Conservation (phyloP, 768 basidiomycete genomes). For the Suillus hirtellus region DNA sequence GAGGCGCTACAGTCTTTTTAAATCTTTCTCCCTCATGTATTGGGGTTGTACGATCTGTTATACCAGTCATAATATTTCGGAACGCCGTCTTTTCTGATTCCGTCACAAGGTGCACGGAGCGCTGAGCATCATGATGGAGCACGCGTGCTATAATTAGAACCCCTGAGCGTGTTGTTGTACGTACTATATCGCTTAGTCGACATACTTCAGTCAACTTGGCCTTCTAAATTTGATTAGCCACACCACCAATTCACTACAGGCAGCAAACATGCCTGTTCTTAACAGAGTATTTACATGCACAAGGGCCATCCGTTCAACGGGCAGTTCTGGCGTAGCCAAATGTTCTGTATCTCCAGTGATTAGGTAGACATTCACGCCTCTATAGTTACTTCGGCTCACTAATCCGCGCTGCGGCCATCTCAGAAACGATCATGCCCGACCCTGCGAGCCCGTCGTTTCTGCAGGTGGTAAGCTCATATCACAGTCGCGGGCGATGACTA, state of each 20-base stretch:
- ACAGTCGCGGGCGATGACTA: constrained; percentile 21
- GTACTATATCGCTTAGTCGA: neutral
- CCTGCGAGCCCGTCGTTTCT: neutral
- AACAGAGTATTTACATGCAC: constrained; percentile 7
- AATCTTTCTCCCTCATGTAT: neutral
- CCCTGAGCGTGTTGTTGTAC: neutral
- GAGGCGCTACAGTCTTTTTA: neutral
- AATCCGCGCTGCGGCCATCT: too few relatives aligned
- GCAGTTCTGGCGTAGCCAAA: constrained; percentile 1
- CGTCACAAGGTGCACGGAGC: too few relatives aligned
- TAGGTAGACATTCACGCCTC: constrained; percentile 1
- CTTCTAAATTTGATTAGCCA: neutral
- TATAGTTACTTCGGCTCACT: neutral
- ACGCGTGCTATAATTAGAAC: neutral
- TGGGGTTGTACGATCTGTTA: neutral
- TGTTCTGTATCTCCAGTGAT: neutral
- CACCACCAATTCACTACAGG: neutral
- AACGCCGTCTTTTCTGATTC: neutral
- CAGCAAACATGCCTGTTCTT: constrained; percentile 6
- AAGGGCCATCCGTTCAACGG: constrained; percentile 7
- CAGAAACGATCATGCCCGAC: constrained; percentile 1
- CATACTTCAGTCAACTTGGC: constrained; percentile 1
- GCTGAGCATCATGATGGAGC: too few relatives aligned
- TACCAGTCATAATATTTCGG: neutral
- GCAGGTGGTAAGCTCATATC: neutral